A percentile compares a stretch with the other conserved stretches of the same genome.
Conservation (phyloP, 2,329 filamentous ascomycete species). For the Penicillium sp. region DNA sequence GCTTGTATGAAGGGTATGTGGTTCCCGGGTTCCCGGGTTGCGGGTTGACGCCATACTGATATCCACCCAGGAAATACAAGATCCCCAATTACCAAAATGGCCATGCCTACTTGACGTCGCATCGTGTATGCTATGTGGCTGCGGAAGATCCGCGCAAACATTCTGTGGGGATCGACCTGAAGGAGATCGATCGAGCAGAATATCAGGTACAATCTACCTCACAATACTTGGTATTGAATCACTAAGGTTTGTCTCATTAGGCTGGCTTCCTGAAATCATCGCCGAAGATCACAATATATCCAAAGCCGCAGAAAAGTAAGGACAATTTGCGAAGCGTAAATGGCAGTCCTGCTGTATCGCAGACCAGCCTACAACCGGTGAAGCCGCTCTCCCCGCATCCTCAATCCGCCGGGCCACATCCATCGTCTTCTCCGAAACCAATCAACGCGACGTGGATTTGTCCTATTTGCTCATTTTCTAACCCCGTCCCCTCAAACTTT, state of each 20-base stretch:
- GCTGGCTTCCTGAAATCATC: constrained; percentile 94
- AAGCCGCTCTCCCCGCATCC: constrained; percentile 32
- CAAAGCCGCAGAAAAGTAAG: constrained; percentile 71
- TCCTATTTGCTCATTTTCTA: constrained; percentile 92
- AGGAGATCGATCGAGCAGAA: constrained; percentile 85
- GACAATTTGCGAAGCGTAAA: constrained; percentile 53
- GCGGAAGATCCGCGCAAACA: constrained; percentile 79
- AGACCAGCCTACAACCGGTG: constrained; percentile 34
- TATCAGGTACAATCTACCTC: constrained; percentile 64
- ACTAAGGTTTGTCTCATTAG: constrained; percentile 40
- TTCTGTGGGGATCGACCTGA: constrained; percentile 81
- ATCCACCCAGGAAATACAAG: constrained; percentile 75
- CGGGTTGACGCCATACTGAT: constrained; percentile 16
- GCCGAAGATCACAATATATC: constrained; percentile 83
- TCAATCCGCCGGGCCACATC: constrained; percentile 31
- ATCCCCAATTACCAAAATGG: constrained; percentile 91
- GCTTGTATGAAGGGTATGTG: constrained; percentile 90
- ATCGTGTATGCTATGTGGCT: constrained; percentile 93
- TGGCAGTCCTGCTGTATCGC: constrained; percentile 34
- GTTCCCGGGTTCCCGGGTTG: background rate
- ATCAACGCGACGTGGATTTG: constrained; percentile 83
- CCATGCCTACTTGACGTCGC: constrained; percentile 93
- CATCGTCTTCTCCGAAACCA: constrained; percentile 36
- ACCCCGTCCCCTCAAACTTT: constrained; percentile 89
- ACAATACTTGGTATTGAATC: background rate